Conservation (phyloP, 2,329 filamentous ascomycete genomes). For the Sporothrix pseudoabietina region DNA sequence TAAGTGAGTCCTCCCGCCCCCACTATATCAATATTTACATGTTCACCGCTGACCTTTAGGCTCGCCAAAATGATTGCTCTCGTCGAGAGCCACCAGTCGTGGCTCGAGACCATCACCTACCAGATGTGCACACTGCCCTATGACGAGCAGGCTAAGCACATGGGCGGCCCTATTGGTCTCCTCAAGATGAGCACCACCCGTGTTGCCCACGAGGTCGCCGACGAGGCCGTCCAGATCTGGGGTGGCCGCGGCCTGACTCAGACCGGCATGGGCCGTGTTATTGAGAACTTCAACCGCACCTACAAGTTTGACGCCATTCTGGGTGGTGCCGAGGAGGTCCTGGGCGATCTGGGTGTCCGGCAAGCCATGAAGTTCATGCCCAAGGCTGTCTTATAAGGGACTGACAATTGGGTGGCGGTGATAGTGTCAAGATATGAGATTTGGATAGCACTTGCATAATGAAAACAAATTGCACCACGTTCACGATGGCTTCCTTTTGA, state of each 20-base stretch:
- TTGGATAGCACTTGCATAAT: conserved; percentile 10
- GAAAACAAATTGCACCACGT: not conserved
- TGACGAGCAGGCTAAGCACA: conserved; percentile 69
- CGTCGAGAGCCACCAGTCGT: conserved; percentile 79
- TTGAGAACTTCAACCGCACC: conserved; percentile 82
- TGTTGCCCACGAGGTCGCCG: conserved; percentile 78
- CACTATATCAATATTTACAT: not conserved
- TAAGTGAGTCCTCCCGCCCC: conserved; percentile 58
- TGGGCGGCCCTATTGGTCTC: conserved; percentile 79
- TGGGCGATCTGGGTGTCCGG: conserved; percentile 77
- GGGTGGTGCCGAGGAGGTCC: conserved; percentile 80
- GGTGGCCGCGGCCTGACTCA: conserved; percentile 80
- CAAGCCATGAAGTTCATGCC: conserved; percentile 85
- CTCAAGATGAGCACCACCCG: conserved; percentile 79
- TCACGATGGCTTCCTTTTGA: not conserved
- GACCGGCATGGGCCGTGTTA: conserved; percentile 76
- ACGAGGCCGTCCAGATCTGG: conserved; percentile 83
- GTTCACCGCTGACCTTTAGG: conserved; percentile 64
- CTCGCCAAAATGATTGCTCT: conserved; percentile 86
- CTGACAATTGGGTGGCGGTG: not conserved
- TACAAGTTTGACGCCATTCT: conserved; percentile 81
- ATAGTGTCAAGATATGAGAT: conserved; percentile 6
- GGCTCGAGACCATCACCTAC: conserved; percentile 82
- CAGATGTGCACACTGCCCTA: conserved; percentile 89
- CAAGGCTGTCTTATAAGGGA: conserved; percentile 70